Conservation (phyloP, 2,329 filamentous ascomycete species). For the Beauveria brongniartii region DNA sequence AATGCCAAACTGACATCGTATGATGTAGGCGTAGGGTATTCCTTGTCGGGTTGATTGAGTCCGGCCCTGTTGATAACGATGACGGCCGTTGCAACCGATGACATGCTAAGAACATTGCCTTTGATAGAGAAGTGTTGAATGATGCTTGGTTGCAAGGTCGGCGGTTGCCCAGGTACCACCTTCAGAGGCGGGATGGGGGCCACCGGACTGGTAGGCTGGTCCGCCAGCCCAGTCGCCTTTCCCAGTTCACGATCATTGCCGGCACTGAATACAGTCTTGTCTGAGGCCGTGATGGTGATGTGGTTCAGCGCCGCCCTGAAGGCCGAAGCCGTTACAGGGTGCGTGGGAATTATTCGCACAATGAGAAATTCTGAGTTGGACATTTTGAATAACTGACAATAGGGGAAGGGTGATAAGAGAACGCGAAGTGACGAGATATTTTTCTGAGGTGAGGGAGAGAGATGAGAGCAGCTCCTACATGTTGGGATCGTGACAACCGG, state of each 20-base stretch:
- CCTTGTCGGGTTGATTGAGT: neutral
- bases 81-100: constrained; percentile 5
- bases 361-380: constrained; percentile 4
- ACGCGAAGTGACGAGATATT: neutral
- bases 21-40: constrained; percentile 4
- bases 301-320: constrained; percentile 2
- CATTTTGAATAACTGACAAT: neutral
- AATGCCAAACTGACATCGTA: constrained; percentile 2
- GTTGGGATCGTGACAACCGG: neutral
- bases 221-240: constrained; percentile 4
- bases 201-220: neutral
- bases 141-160: neutral
- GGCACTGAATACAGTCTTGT: neutral
- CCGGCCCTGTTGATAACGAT: constrained; percentile 1
- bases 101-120: neutral
- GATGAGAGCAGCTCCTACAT: neutral
- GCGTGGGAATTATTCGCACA: constrained; percentile 9
- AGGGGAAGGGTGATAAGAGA: no score
- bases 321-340: neutral
- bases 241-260: neutral
- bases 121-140: constrained; percentile 1
- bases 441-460: neutral
- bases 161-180: neutral
- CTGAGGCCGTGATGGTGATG: constrained; percentile 2
- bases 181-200: neutral